Base-by-base conservation (phyloP, 202 grass and related monocot species). In the Panicum hallii region DNA sequence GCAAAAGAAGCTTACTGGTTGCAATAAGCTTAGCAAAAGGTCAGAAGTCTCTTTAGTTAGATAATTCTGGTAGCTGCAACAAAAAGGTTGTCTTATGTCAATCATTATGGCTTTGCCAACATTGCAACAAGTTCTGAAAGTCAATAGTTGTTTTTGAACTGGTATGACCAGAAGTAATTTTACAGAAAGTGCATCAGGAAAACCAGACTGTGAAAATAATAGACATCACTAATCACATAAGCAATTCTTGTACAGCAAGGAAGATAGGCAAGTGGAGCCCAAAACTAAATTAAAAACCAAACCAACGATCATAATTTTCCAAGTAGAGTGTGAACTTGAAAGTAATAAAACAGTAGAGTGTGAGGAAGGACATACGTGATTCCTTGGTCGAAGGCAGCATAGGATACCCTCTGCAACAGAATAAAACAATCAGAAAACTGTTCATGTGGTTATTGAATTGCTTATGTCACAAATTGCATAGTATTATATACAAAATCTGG, bases 51-150 rank as follows among this genome's bases (percentile, higher is more conserved):
- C 88, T 84, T 92, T 94, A 69, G 84, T 92, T 52, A 96, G 86
- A 89, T 96, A 99, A 77, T 99, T 99, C 72, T 94, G 97, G 81
- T 99, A 96, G 56, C 94, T 97, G 83, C 56, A 88, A 78, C n/a
- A 45, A 82, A 60, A 69, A 44, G 40, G 30, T 50, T 68, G 9
- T 17, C 48, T 41, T 58, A 77, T 78, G 73, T 49, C 62, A 82
- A 57, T 69, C 14, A 3, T 11, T 46, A 60, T 82, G 22, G 22
- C 15, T 58, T 70, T 60, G 53, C n/a, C 74, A 72, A 83, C 42
- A 78, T 26, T 64, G 82, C 22, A 81, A 74, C 49, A 74, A 70
- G 42, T 74, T 80, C 38, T 44, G 36, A 72, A 69, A 72, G 36
- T 4, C 63, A 76, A 41, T n/a, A 6, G 34, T 62, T 0, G 17